Evolutionary conservation across 306 rosid species (phyloP).

Genomic region (Inga laurina): DNA sequence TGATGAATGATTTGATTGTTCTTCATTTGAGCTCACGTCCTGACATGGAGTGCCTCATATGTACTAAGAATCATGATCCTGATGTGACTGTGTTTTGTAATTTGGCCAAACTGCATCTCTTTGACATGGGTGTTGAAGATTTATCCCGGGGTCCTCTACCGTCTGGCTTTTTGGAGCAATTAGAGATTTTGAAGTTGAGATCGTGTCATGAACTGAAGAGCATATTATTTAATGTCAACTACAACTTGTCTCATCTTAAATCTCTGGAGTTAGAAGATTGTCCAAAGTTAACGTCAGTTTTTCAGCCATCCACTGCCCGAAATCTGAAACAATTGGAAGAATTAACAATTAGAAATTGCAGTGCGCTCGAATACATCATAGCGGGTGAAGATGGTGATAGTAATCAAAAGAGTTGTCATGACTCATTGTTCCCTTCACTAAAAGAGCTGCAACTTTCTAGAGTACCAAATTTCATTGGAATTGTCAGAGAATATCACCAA

Average conservation of each 20-base stretch:
- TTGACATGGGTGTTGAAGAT: neutral
- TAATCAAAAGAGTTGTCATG: neutral
- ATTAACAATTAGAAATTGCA: neutral
- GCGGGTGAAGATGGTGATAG: neutral
- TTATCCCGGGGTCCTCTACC: neutral
- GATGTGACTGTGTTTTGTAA: neutral
- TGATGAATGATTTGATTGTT: neutral
- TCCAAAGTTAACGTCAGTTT: neutral
- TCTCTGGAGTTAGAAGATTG: neutral
- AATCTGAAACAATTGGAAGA: conserved; percentile 3
- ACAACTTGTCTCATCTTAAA: neutral
- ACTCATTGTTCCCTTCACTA: conserved; percentile 12
- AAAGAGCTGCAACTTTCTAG: neutral
- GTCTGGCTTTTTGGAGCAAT: neutral
- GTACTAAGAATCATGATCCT: neutral
- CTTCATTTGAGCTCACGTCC: neutral
- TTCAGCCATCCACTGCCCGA: neutral
- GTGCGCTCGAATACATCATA: neutral
- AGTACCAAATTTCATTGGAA: neutral
- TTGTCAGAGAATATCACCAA: neutral
- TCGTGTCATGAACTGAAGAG: neutral
- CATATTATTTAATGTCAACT: neutral
- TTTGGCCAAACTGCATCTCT: neutral
- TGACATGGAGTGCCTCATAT: conserved; percentile 4
- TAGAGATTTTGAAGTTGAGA: neutral